A percentile compares a stretch with the other conserved stretches of the same genome.
phyloP scores from a whole-genome alignment of 768 basidiomycete species.

The Kwoniella dejecticola region DNA sequence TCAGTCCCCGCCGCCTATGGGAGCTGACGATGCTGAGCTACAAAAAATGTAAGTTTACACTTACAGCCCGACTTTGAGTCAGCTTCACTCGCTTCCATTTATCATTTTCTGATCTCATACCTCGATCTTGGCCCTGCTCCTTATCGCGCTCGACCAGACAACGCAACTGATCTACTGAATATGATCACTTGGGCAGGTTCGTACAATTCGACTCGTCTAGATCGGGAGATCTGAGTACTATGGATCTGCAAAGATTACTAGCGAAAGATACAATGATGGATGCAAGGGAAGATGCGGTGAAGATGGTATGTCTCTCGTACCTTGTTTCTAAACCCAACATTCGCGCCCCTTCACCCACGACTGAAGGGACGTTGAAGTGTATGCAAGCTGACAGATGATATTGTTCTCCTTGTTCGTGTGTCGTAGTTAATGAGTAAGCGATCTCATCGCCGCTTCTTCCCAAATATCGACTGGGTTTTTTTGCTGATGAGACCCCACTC shows the following conservation, averaged over 20 bases:
- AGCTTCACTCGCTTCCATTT: not conserved
- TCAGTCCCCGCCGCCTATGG: slow-evolving; percentile 15
- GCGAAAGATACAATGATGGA: slow-evolving; percentile 53
- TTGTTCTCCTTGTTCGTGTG: not conserved
- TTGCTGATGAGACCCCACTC: no score
- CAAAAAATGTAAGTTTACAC: slow-evolving; percentile 35
- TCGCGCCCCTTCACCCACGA: no score
- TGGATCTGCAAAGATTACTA: slow-evolving; percentile 50
- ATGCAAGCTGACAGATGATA: not conserved
- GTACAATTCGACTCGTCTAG: slow-evolving; percentile 46
- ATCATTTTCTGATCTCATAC: not conserved
- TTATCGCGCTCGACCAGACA: no score
- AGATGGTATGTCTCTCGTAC: slow-evolving; percentile 54
- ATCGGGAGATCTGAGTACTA: slow-evolving; percentile 48
- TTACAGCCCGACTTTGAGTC: not conserved
- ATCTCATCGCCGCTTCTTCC: no score
- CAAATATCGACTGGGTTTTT: no score
- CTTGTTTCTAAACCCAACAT: not conserved
- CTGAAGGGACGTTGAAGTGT: no score
- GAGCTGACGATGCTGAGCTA: slow-evolving; percentile 37
- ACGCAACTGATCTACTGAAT: no score
- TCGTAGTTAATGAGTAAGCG: slow-evolving; percentile 44
- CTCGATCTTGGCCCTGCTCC: no score
- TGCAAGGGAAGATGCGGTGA: slow-evolving; percentile 55
- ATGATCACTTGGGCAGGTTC: slow-evolving; percentile 36